Evolutionary conservation across 2,329 filamentous ascomycete species (phyloP), one percentile per base, ranked within the genome.

Genomic region (Pseudogymnoascus sp.): DNA sequence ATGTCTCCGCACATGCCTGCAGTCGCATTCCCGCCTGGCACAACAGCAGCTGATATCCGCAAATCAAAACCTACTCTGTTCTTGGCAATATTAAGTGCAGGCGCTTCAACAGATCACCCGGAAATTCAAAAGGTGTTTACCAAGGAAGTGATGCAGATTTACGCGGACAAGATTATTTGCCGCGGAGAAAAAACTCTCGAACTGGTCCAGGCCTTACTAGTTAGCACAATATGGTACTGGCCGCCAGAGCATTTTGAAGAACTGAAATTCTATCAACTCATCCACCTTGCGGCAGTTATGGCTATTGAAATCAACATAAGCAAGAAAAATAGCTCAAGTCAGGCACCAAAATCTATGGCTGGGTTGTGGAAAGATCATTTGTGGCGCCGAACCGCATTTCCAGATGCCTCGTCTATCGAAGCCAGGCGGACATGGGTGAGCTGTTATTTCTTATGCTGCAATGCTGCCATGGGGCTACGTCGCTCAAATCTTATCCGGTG

Each of bases 31-130:
- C 78, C 83, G 1, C 69, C 77, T 0, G 76, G 75, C 41, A 81
- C 78, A 47, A 82, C 81, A 2, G 80, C 78, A 4, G 75, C 77
- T 9, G 80, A 85, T 62, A 72, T 88, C 60, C 80, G 85, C 57
- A 76, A 76, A 65, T 74, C 77, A 1, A 86, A 83, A 69, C 88
- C 88, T 1, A 78, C 83, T 1, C 76, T 92, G 7, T 91, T 91
- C 68, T 77, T 89, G n/a, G 79, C 88, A 31, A 77, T 91, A 67
- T 82, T 92, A 73, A 68, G 67, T 64, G 82, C 86, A 0, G 84
- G 83, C 7, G 81, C 86, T 4, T 81, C 85, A 4, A 83, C 82
- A 8, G 76, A 78, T 17, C 78, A 80, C 21, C 71, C 71, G 68
- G 64, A 69, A 4, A 66, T 81, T 4, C 77, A 78, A 39, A 71